Evolutionary conservation across 768 basidiomycete genomes (phyloP).

Genomic region (Lactifluus volemus): DNA sequence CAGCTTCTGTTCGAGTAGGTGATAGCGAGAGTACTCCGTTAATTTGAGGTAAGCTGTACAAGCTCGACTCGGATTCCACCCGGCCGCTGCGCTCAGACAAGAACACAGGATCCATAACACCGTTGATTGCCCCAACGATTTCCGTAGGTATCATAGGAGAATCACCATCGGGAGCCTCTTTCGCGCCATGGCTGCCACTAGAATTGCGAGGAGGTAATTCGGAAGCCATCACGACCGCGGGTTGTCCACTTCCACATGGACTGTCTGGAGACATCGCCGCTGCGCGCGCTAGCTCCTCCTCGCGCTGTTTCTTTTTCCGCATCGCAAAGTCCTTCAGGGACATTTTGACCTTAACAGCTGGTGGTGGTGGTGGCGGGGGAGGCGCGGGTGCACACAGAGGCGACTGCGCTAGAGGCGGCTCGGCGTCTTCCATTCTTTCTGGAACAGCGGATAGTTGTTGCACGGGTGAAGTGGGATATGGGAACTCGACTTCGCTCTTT

Average conservation of each 20-base stretch:
- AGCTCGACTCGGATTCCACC: not conserved
- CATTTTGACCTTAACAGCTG: constrained; percentile 19
- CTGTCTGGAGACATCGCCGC: not conserved
- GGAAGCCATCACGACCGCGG: not conserved
- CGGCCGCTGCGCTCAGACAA: not conserved
- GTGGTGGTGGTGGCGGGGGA: constrained; percentile 6
- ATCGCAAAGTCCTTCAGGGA: constrained; percentile 20
- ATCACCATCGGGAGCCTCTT: not conserved
- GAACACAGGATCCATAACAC: not conserved
- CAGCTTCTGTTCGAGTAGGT: not conserved
- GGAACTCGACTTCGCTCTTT: not conserved
- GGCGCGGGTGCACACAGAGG: not conserved
- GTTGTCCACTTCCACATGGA: not conserved
- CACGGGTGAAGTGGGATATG: not conserved
- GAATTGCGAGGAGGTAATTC: not conserved
- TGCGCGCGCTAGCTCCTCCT: constrained; percentile 9
- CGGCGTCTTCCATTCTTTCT: not conserved
- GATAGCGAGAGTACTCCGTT: not conserved
- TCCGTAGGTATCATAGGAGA: not conserved
- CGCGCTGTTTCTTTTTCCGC: constrained; percentile 21
- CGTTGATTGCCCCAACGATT: not conserved
- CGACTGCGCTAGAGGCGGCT: not conserved
- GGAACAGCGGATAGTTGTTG: not conserved
- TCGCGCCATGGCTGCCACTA: not conserved
- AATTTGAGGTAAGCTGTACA: not conserved